Conservation (phyloP, 495 filamentous ascomycete genomes). For the Penicillium tannophilum region DNA sequence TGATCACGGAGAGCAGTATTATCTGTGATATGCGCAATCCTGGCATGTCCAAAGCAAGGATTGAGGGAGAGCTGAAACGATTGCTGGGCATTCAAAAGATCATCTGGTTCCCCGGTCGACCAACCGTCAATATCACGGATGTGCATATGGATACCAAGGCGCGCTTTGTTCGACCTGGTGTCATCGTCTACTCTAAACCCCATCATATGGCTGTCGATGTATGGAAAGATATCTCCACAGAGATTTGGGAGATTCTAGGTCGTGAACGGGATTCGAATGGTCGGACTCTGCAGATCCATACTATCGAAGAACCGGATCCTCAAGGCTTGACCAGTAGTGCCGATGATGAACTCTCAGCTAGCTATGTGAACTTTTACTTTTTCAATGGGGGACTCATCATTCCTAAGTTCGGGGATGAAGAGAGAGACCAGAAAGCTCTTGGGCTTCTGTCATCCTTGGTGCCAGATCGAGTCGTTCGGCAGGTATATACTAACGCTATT, state of each 20-base stretch:
- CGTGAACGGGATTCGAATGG: slow-evolving; percentile 29
- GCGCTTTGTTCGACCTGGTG: slow-evolving; percentile 27
- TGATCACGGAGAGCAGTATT: slow-evolving; percentile 33
- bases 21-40: slow-evolving; percentile 31
- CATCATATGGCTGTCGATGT: slow-evolving; percentile 13
- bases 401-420: slow-evolving; percentile 27
- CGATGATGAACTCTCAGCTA: slow-evolving; percentile 24
- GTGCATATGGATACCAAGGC: slow-evolving; percentile 31
- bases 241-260: slow-evolving; percentile 23
- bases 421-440: slow-evolving; percentile 21
- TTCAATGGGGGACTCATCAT: slow-evolving; percentile 31
- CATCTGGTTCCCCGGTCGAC: slow-evolving; percentile 31
- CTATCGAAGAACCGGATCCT: slow-evolving; percentile 25
- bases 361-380: slow-evolving; percentile 35
- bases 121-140: slow-evolving; percentile 30
- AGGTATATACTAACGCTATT: slow-evolving; percentile 29
- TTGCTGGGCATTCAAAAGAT: slow-evolving; percentile 30
- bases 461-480: slow-evolving; percentile 24
- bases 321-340: slow-evolving; percentile 16
- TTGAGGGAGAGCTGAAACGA: slow-evolving; percentile 29
- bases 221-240: slow-evolving; percentile 26
- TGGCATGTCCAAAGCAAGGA: slow-evolving; percentile 19
- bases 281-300: slow-evolving; percentile 25
- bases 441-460: slow-evolving; percentile 23
- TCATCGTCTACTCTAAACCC: slow-evolving; percentile 26